Conservation (phyloP, 2,329 filamentous ascomycete genomes). For the Cytospora chrysosperma region DNA sequence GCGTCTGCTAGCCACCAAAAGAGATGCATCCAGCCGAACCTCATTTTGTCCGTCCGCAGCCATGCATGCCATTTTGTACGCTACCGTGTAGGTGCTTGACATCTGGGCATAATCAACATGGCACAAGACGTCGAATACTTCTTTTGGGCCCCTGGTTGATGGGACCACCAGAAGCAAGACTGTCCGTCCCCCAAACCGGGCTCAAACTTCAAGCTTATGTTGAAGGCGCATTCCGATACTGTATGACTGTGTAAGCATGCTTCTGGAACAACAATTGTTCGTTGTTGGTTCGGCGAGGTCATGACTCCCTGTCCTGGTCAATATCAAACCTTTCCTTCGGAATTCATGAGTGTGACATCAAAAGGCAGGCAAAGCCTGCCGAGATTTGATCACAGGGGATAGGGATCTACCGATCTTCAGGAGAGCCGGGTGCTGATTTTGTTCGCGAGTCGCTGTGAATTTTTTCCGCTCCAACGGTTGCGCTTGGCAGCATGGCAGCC, state of each 20-base stretch:
- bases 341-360: not conserved
- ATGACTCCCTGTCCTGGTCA: not conserved
- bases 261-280: not conserved
- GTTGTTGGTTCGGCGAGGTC: not conserved
- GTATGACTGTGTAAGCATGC: not conserved
- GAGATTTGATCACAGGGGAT: constrained; percentile 3
- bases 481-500: not conserved
- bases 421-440: constrained; percentile 2
- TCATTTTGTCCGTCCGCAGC: constrained; percentile 1
- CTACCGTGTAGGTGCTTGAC: not conserved
- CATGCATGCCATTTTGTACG: not conserved
- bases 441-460: not conserved
- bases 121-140: not conserved
- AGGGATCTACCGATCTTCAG: constrained; percentile 23
- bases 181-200: not conserved
- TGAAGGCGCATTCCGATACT: too few relatives aligned
- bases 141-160: not conserved
- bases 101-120: not conserved
- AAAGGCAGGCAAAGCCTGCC: not conserved
- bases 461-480: not conserved
- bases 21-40: not conserved
- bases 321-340: not conserved
- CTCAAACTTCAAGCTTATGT: not conserved
- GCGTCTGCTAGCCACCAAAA: not conserved
- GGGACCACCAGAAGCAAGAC: not conserved